Evolutionary conservation across 2,329 filamentous ascomycete genomes (phyloP), one percentile per base, ranked within the genome.

Genomic region (Cryphonectria carpinicola): DNA sequence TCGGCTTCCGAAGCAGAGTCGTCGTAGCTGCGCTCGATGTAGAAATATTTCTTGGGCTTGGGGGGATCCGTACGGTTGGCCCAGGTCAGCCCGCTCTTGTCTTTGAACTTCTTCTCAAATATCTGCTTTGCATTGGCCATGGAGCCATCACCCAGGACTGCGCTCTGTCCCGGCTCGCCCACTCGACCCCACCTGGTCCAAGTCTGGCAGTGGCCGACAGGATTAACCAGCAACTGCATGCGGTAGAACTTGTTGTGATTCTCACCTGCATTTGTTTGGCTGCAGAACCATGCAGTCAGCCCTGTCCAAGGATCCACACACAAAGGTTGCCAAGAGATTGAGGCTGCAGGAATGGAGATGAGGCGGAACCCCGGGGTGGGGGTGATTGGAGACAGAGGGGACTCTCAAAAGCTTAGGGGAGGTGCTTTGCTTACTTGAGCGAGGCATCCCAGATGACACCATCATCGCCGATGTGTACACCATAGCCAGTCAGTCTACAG

Each of bases 201-300:
- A 0, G 88, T 89, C 60, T 84, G 82, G 78, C 85, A 92, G 13
- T 80, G 72, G 3, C 80, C 76, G 19, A 74, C 72, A 32, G 75
- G 74, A 52, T 82, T 81, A 25, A 81, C 80, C 35, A 88, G 76
- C 5, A 88, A 74, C 79, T 95, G 92, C 39, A 94, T 79, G 39
- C 89, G 88, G 77, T 95, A 95, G 79, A 95, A 95, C 75, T 96
- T 96, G 80, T 96, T 95, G 80, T 92, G 92, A 77, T 95, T 96
- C 63, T 85, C 80, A 0, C 83, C 81, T 0, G 92, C 83, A 74
- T 94, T 92, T 14, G 93, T 92, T 78, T 95, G 92, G 75, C 64
- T 66, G 63, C 0, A 10, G 17, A 28, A 7, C 3, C 4, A 52
- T 35, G 13, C 32, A 3, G 43, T 46, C 63, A 49, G 41, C 63